Conservation (phyloP, 306 rosid species). For the Cucumis cinereus region DNA sequence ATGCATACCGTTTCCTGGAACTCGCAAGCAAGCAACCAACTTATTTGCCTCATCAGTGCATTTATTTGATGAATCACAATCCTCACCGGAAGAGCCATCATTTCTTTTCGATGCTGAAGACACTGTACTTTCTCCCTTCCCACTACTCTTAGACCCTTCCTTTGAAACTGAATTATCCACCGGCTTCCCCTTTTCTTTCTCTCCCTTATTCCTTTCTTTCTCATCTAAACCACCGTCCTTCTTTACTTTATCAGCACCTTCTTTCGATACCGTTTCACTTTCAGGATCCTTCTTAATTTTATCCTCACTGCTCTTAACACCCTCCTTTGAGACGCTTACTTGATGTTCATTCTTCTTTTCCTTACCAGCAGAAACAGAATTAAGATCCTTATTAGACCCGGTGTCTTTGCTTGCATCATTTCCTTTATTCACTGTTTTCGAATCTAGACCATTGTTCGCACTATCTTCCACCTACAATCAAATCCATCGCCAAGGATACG, state of each 20-base stretch:
- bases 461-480: constrained; percentile 19
- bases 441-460: constrained; percentile 9
- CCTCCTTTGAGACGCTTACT: constrained; percentile 8
- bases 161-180: constrained; percentile 5
- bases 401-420: constrained; percentile 4
- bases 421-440: background rate
- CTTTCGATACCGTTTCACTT: constrained; percentile 2
- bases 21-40: constrained; percentile 39
- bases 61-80: constrained; percentile 30
- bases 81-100: constrained; percentile 23
- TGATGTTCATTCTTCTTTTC: constrained; percentile 10
- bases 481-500: constrained; percentile 3
- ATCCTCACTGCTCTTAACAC: constrained; percentile 4
- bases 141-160: constrained; percentile 10
- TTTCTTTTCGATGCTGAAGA: constrained; percentile 5
- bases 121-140: constrained; percentile 5
- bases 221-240: background rate
- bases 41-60: constrained; percentile 20
- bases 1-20: constrained; percentile 36
- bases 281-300: constrained; percentile 9
- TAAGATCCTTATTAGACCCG: background rate
- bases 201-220: constrained; percentile 3
- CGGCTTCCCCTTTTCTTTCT: constrained; percentile 10
- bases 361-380: background rate
- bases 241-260: constrained; percentile 4